Evolutionary conservation across 768 basidiomycete species (phyloP), one percentile per base, ranked within the genome.

Genomic region (Pleurotus platypus): DNA sequence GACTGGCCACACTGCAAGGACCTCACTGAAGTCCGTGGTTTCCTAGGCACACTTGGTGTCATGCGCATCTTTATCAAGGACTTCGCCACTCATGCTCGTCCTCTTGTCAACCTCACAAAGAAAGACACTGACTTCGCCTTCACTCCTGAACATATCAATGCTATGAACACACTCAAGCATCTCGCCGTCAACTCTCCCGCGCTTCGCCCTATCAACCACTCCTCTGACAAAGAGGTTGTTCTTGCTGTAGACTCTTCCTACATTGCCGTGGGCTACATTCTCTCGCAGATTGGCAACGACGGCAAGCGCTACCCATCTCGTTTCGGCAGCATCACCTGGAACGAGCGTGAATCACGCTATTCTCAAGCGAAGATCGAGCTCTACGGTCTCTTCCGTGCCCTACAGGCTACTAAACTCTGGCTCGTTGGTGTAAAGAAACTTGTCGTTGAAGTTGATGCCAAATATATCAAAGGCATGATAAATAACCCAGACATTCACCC

Each of bases 281-380:
- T 80, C 0, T 74, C 64, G 11, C 77, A 79, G 57, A 45, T 61
- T 20, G 65, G 69, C 27, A 27, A 51, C 0, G 20, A 61, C 0
- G 63, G 69, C 24, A 57, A 58, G 11, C 57, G 63, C 0, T 63
- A 64, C 13, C 75, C 67, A 27, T 63, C 67, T 0, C 60, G 65
- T 0, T 81, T 78, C 46, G 67, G 75, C 0, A 79, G 73, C 0
- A 73, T 80, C 0, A 61, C 70, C 0, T 63, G 78, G 22, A 75
- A 74, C 39, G 67, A 70, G 0, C 20, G 69, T 0, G 71, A 77
- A 59, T 55, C 64, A 1, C 63, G 15, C 39, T 75, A 51, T 55
- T 74, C 58, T 55, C 69, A 73, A 49, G 62, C 72, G 0, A 75
- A 77, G 48, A 16, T 72, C 2, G 73, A 76, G 56, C 59, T 76